These are phyloP conservation scores for Suillus clintonianus DNA, from an alignment of 768 basidiomycete species.

Conservation along the genomic window DNA sequence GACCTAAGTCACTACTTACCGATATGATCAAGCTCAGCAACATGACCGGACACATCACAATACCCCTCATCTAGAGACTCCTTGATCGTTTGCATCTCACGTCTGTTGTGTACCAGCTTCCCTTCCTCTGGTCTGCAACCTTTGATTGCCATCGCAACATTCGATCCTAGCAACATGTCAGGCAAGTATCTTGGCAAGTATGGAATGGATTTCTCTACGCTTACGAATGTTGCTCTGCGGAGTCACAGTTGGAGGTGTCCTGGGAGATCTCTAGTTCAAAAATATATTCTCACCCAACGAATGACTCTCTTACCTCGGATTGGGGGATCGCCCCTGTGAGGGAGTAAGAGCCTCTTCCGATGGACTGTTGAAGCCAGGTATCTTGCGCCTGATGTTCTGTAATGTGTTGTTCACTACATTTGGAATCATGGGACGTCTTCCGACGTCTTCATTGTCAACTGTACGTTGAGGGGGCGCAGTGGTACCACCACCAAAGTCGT, in stretches of 20 bases:
- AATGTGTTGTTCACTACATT: constrained; percentile 17
- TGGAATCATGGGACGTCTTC: constrained; percentile 1
- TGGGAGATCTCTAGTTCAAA: constrained; percentile 1
- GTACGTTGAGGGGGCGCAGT: constrained; percentile 6
- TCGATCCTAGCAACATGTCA: constrained; percentile 40
- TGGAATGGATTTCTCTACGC: constrained; percentile 7
- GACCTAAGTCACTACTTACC: constrained; percentile 42
- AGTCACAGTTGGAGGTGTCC: constrained; percentile 34
- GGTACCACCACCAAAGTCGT: too few species aligned
- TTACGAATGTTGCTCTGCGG: constrained; percentile 46
- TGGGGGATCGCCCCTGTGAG: neutral
- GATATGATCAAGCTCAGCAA: constrained; percentile 59
- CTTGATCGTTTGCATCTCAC: constrained; percentile 70
- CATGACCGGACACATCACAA: constrained; percentile 72
- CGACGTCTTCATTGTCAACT: constrained; percentile 1
- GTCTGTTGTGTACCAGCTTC: constrained; percentile 59
- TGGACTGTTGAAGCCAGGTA: constrained; percentile 12
- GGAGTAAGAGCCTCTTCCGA: constrained; percentile 8
- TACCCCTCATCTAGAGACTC: constrained; percentile 82
- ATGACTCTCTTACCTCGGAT: neutral
- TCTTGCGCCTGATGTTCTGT: constrained; percentile 30
- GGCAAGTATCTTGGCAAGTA: constrained; percentile 6
- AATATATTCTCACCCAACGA: neutral
- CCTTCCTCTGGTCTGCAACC: constrained; percentile 72
- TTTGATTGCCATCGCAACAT: constrained; percentile 70